These are phyloP conservation scores for Leucoagaricus sp. DNA, from an alignment of 1,284 basidiomycete genomes.

Conservation along the genomic window DNA sequence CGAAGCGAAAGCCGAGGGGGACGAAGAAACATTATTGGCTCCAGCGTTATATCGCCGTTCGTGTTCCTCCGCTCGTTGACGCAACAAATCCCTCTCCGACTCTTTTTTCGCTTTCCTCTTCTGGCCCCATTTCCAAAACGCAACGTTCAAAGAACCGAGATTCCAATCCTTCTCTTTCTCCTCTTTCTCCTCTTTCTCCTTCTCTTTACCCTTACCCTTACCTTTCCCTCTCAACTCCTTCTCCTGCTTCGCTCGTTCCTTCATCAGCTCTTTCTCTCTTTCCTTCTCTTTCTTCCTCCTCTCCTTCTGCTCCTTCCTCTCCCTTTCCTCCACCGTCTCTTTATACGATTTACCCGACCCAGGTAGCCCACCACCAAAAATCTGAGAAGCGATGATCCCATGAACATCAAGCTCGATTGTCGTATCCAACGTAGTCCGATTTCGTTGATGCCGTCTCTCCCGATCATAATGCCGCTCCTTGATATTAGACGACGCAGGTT, in stretches of 20 bases:
- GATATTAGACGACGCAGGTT: neutral
- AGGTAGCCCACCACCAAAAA: slow-evolving; percentile 1
- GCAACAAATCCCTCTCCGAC: neutral
- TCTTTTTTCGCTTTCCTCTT: slow-evolving; percentile 7
- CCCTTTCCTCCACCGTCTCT: slow-evolving; percentile 7
- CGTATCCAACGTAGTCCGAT: neutral
- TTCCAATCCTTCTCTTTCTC: slow-evolving; percentile 8
- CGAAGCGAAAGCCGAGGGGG: neutral
- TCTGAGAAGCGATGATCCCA: neutral
- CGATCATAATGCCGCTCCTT: slow-evolving; percentile 1
- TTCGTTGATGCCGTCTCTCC: neutral
- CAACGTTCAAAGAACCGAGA: neutral
- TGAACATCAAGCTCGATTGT: neutral
- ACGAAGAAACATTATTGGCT: neutral
- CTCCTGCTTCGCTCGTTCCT: slow-evolving; percentile 3
- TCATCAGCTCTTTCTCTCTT: neutral
- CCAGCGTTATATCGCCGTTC: neutral
- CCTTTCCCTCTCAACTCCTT: neutral
- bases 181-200: neutral
- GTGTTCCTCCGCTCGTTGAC: neutral
- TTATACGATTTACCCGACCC: slow-evolving; percentile 11
- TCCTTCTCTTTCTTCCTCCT: slow-evolving; percentile 1
- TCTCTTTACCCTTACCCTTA: neutral
- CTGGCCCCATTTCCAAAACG: slow-evolving; percentile 7
- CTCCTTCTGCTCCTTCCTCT: slow-evolving; percentile 12